Evolutionary conservation across 768 basidiomycete genomes (phyloP), one percentile per base, ranked within the genome.

Genomic region (Macrolepiota fuliginosa): DNA sequence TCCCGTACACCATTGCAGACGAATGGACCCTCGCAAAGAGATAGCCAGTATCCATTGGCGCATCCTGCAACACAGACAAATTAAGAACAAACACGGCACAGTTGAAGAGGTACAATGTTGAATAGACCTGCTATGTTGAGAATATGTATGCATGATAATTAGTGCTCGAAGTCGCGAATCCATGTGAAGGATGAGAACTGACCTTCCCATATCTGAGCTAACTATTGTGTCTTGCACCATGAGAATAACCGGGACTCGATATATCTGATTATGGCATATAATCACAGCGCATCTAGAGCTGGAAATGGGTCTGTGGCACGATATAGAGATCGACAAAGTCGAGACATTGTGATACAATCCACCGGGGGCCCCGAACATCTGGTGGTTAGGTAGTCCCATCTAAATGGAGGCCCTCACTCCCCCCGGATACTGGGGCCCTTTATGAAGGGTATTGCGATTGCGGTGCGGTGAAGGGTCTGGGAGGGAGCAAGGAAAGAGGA

Each of bases 21-120:
- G 83, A 80, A 71, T 93, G 87, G 63, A 89, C 90, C 36, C 91
- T 84, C 11, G 86, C 83, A 69, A 94, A 94, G 76, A 94, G 94
- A 74, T 94, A 88, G 0, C 87, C 87, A 46, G 91, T 87, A 68
- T 94, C 86, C 46, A 90, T 73, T 0, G 83, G 74, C 3, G 84
- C 81, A 19, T 96, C 91, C 73, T 98, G 96, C 46, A 98, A 81
- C 12, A 96, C 96, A 67, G 98, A 98, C 1, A 95, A 96, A 71
- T 97, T 95, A 61, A 98, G 77, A 37, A 97, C 91, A 55, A 98
- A 83, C 75, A 86, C 84, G 27, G 89, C 85, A 68, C 96, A 96
- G 70, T 92, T 83, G 76, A 84, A 90, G n/a, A n/a, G n/a, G 71
- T 93, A 94, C 69, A 94, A 96, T 65, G 83, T 77, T 27, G 83